These are phyloP conservation scores for Aspergillus biplanus DNA, from an alignment of 495 filamentous ascomycete species.

Conservation along the genomic window DNA sequence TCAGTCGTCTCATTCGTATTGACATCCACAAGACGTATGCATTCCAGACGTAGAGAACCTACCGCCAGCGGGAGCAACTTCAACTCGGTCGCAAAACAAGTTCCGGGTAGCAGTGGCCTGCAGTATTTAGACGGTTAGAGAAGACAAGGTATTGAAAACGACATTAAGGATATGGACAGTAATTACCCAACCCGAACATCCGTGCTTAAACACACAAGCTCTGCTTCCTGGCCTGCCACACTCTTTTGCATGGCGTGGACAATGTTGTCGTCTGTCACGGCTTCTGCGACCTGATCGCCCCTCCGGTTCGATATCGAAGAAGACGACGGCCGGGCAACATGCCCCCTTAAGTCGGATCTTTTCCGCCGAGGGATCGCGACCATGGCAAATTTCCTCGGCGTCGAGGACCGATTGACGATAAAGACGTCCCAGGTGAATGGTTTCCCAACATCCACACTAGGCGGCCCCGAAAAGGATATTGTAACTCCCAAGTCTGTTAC, in stretches of 20 bases:
- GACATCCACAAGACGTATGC: conserved; percentile 81
- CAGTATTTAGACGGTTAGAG: conserved; percentile 21
- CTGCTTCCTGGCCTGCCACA: conserved; percentile 69
- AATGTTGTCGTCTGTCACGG: conserved; percentile 82
- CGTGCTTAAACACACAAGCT: conserved; percentile 79
- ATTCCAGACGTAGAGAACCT: conserved; percentile 78
- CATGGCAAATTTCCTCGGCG: conserved; percentile 76
- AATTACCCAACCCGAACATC: conserved; percentile 78
- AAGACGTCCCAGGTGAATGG: conserved; percentile 87
- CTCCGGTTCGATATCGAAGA: conserved; percentile 47
- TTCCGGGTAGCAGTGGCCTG: conserved; percentile 71
- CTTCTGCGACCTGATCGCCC: conserved; percentile 65
- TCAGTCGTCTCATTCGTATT: conserved; percentile 80
- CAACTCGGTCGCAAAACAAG: conserved; percentile 79
- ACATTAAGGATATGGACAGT: neutral
- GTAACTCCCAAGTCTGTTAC: conserved; percentile 70
- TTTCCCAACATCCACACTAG: conserved; percentile 66
- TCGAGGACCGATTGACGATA: conserved; percentile 77
- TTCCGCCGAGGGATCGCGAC: conserved; percentile 79
- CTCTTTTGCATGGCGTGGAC: conserved; percentile 82
- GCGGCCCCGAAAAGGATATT: conserved; percentile 72
- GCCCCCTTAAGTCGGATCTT: conserved; percentile 64
- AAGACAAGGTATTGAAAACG: neutral
- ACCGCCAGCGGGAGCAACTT: conserved; percentile 75
- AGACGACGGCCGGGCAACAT: conserved; percentile 52